phyloP scores from a whole-genome alignment of 176 grass and related monocot species.

The Carex littledalei region DNA sequence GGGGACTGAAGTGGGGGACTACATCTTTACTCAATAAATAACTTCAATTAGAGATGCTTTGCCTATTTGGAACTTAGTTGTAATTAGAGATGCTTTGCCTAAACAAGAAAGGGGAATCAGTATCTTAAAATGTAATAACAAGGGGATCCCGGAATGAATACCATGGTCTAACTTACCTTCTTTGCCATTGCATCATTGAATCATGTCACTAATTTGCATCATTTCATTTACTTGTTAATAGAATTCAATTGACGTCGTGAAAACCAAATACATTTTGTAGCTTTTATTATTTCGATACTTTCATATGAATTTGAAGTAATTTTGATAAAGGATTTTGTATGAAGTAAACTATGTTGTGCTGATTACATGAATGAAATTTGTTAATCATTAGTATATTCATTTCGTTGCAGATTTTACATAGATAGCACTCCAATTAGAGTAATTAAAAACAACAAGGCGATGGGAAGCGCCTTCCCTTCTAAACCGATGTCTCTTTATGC shows the following conservation, averaged over 20 bases:
- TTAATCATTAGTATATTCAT: background rate
- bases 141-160: background rate
- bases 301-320: background rate
- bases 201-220: background rate
- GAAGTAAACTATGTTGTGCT: background rate
- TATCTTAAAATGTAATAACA: background rate
- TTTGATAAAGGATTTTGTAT: background rate
- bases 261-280: background rate
- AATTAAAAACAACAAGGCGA: slow-evolving; percentile 48
- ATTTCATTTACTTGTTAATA: background rate
- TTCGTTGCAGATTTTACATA: slow-evolving; percentile 61
- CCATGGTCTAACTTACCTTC: background rate
- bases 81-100: background rate
- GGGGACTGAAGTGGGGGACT: too few relatives aligned
- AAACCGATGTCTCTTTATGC: slow-evolving; percentile 93
- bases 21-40: too few relatives aligned
- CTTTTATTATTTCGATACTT: background rate
- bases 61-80: background rate
- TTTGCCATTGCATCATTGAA: background rate
- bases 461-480: slow-evolving; percentile 68
- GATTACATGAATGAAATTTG: background rate
- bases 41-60: background rate
- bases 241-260: background rate
- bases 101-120: background rate
- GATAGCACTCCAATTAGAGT: slow-evolving; percentile 77